A percentile compares a stretch with the other conserved stretches of the same genome.
phyloP scores from a whole-genome alignment of 176 grass and related monocot genomes.

The Thalia dealbata region DNA sequence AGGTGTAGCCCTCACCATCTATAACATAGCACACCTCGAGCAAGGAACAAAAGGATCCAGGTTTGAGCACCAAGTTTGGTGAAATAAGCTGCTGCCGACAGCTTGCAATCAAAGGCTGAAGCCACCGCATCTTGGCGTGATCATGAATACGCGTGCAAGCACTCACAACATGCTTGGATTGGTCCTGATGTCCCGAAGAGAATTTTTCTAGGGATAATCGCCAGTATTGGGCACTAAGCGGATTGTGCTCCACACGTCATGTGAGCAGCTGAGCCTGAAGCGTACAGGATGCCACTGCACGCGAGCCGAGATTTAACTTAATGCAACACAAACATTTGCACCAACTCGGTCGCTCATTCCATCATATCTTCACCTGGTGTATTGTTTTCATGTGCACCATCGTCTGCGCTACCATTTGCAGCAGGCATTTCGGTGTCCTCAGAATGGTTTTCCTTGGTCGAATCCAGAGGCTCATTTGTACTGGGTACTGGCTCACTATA shows the following conservation, averaged over 20 bases:
- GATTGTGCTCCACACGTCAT: not conserved
- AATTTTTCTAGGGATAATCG: not conserved
- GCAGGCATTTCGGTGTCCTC: conserved; percentile 28
- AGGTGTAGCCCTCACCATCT: too few species aligned
- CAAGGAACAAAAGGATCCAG: too few species aligned
- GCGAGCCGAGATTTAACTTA: not conserved
- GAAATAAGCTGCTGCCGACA: too few species aligned
- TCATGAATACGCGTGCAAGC: not conserved
- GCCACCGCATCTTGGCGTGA: not conserved
- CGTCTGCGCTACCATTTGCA: conserved; percentile 26
- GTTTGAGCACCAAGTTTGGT: too few species aligned
- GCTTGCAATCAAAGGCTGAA: too few species aligned
- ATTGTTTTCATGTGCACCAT: conserved; percentile 22
- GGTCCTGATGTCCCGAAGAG: not conserved
- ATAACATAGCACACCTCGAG: too few species aligned
- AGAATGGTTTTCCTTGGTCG: conserved; percentile 17
- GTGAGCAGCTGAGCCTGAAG: not conserved
- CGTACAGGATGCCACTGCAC: too few species aligned
- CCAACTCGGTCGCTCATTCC: not conserved
- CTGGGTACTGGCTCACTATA: not conserved
- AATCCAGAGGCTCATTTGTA: conserved; percentile 26
- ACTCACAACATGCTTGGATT: too few species aligned
- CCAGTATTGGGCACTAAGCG: not conserved
- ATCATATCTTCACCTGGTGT: conserved; percentile 13
- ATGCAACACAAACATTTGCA: not conserved